Base-by-base conservation (phyloP, 2,329 filamentous ascomycete species). In the Scedosporium minutisporum region DNA sequence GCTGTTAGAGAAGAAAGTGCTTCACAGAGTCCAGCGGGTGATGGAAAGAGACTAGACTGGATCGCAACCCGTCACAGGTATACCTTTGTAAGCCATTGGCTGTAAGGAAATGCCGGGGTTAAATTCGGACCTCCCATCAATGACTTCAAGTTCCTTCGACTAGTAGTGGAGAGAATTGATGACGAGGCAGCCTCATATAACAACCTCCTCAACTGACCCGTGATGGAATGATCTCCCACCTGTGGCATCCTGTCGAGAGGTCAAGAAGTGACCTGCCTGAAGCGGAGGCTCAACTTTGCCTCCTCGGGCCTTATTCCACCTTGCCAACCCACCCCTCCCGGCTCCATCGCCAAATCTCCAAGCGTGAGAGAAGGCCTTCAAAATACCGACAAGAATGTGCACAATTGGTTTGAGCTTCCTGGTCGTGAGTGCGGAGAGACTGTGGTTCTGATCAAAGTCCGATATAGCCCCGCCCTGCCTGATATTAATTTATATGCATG, bases 401-500 rank as follows among this genome's bases (percentile, higher is more conserved):
- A 38, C 10, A 14, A 14, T 3, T 12, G 10, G 33, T 10, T 38
- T 14, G 33, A 12, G 10, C 33, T 38, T 38, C 33, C 10, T 12
- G 9, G 33, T 12, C 10, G 9, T 14, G 33, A 38, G 3, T 38
- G 33, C 10, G 10, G 0, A 38, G 33, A 38, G 33, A 38, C 10
- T 12, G 10, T 5, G 12, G 12, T 6, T 29, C 55, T 33, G 29
- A 33, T 33, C 55, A 7, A 3, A n/a, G 27, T 21, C 55, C n/a
- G n/a, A 41, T 58, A 58, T 58, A 58, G 14, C 55, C 55, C 27
- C 14, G 21, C 33, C 25, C 55, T 38, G 6, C 14, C 6, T 23
- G 55, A 58, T 58, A 58, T 58, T 58, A 58, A 58, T 58, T 23
- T 58, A 58, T 41, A 58, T 58, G 55, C 55, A n/a, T 58, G 55